Evolutionary conservation across 495 filamentous ascomycete genomes (phyloP).

Genomic region (Daldinia caldariorum): DNA sequence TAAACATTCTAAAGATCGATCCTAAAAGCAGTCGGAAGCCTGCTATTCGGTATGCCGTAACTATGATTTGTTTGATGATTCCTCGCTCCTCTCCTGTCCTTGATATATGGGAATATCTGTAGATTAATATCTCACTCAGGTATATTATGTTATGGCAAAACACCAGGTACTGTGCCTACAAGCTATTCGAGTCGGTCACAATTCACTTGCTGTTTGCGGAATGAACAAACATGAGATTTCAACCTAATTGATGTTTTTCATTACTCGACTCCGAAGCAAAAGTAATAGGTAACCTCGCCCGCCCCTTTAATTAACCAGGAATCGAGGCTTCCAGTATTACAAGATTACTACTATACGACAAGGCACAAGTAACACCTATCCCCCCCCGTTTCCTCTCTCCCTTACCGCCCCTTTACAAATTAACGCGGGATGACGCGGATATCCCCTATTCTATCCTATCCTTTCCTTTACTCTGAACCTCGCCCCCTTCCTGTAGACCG

Average conservation of each 20-base stretch:
- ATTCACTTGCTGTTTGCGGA: too few species aligned
- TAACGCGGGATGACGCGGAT: slow-evolving; percentile 14
- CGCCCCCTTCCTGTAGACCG: not conserved
- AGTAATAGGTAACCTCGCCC: not conserved
- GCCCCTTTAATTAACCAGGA: not conserved
- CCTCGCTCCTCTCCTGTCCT: not conserved
- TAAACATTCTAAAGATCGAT: not conserved
- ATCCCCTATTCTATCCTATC: not conserved
- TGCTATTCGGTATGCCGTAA: not conserved
- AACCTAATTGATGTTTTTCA: slow-evolving; percentile 5
- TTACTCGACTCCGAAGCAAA: slow-evolving; percentile 17
- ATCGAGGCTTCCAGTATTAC: slow-evolving; percentile 18
- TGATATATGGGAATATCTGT: not conserved
- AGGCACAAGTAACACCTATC: not conserved
- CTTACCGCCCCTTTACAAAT: not conserved
- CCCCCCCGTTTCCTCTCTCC: too few species aligned
- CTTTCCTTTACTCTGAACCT: not conserved
- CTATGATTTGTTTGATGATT: not conserved
- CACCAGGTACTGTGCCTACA: not conserved
- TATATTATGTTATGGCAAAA: not conserved
- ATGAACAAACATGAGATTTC: not conserved
- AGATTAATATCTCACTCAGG: not conserved
- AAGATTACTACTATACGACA: slow-evolving; percentile 29
- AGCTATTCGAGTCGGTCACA: too few species aligned
- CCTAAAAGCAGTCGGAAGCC: not conserved